phyloP scores from a whole-genome alignment of 2,329 filamentous ascomycete species.

The Penicillium sp. region DNA sequence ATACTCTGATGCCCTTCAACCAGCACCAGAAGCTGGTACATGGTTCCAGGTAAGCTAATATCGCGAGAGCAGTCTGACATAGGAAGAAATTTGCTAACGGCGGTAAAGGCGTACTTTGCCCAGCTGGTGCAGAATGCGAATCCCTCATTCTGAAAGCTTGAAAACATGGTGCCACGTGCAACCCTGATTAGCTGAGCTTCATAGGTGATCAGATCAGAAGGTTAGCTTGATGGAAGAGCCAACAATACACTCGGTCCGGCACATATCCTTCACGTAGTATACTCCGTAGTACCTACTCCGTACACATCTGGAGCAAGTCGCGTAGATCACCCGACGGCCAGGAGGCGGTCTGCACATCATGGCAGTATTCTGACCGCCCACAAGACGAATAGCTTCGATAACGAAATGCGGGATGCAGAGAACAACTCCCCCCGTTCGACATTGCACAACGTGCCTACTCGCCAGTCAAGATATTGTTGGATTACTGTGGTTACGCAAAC shows the following conservation, averaged over 20 bases:
- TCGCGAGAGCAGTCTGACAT: conserved; percentile 25
- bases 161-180: no score
- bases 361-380: conserved; percentile 7
- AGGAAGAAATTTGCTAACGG: conserved; percentile 23
- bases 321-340: not conserved
- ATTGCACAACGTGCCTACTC: not conserved
- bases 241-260: not conserved
- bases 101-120: conserved; percentile 30
- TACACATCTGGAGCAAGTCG: no score
- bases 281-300: no score
- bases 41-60: conserved; percentile 59
- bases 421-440: not conserved
- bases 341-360: not conserved
- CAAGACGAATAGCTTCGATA: conserved; percentile 5
- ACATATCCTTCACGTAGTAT: no score
- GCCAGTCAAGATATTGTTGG: not conserved
- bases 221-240: not conserved
- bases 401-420: conserved; percentile 6
- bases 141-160: conserved; percentile 21
- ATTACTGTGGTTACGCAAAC: not conserved
- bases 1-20: conserved; percentile 55
- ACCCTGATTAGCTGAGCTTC: no score
- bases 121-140: conserved; percentile 32
- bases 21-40: conserved; percentile 68
- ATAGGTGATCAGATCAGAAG: not conserved